Evolutionary conservation across 768 basidiomycete species (phyloP), one percentile per base, ranked within the genome.

Genomic region (Tulasnella calospora): DNA sequence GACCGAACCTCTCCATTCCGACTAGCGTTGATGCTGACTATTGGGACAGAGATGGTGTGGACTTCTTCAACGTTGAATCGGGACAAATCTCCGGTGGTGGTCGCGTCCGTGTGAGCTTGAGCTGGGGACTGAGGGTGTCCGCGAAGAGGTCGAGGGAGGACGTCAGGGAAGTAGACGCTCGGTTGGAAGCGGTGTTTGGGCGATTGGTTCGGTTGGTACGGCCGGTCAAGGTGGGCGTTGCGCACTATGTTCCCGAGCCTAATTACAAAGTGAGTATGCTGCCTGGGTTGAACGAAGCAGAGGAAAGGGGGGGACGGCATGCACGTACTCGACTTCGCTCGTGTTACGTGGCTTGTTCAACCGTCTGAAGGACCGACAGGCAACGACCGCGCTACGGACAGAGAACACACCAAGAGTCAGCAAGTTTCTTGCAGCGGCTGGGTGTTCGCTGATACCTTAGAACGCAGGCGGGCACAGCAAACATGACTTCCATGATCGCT

Each of bases 401-500:
- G 51, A 61, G 41, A 46, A 17, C 35, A 27, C n/a, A 23, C 44
- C 33, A 19, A 13, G 15, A 30, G 55, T 76, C 35, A 76, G 55
- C 57, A 21, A 51, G 23, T n/a, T n/a, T n/a, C 23, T 44, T 44
- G 51, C 23, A 51, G 1, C 23, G n/a, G n/a, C 51, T 12, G 15
- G 13, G 19, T 9, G 15, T 19, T 4, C 19, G 36, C 21, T 67
- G 27, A 4, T 5, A 76, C 75, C 75, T 76, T 44, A 76, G 27
- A 35, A 76, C 75, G 40, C 75, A 57, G 19, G 75, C 75, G 8
- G 75, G 75, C 5, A 76, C 55, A 36, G 47, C 40, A 30, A 76
- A 76, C 75, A 76, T 76, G 30, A 76, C 41, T n/a, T 76, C 55
- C 75, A 76, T 76, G 55, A 76, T 61, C 23, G 75, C 75, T 76